These are phyloP conservation scores for Parsonsia alboflavescens DNA, from an alignment of 257 asterid species.

Conservation along the genomic window DNA sequence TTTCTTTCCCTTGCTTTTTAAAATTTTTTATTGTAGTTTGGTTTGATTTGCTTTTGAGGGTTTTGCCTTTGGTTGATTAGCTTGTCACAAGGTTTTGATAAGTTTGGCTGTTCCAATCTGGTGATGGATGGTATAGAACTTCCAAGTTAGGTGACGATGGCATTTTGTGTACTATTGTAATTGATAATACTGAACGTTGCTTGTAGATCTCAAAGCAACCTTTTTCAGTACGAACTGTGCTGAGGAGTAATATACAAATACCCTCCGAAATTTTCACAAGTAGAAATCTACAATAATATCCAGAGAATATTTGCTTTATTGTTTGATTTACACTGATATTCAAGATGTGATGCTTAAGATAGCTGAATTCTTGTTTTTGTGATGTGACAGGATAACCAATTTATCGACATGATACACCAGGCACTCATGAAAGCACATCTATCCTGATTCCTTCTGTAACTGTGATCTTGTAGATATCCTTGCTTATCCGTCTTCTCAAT, in stretches of 20 bases:
- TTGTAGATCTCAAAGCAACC: neutral
- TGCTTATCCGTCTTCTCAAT: neutral
- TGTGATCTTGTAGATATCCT: constrained; percentile 10
- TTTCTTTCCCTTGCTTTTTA: too few species aligned
- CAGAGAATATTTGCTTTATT: neutral
- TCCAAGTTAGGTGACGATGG: neutral
- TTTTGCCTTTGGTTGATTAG: neutral
- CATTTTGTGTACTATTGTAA: neutral
- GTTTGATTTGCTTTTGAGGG: too few species aligned
- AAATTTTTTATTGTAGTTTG: too few species aligned
- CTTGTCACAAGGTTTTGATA: neutral
- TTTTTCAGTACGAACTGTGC: neutral
- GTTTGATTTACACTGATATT: neutral
- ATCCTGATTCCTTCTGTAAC: constrained; percentile 18
- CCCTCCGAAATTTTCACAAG: neutral
- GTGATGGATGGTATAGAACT: neutral
- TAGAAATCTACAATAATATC: neutral
- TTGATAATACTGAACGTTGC: neutral
- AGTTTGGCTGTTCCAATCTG: neutral
- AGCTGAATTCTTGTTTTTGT: neutral
- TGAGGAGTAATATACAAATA: neutral
- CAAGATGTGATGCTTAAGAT: neutral
- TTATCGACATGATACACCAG: constrained; percentile 40
- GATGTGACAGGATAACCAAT: constrained; percentile 37
- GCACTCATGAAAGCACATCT: constrained; percentile 30